Evolutionary conservation across 257 asterid species (phyloP), one percentile per base, ranked within the genome.

Genomic region (Cruciata laevipes): DNA sequence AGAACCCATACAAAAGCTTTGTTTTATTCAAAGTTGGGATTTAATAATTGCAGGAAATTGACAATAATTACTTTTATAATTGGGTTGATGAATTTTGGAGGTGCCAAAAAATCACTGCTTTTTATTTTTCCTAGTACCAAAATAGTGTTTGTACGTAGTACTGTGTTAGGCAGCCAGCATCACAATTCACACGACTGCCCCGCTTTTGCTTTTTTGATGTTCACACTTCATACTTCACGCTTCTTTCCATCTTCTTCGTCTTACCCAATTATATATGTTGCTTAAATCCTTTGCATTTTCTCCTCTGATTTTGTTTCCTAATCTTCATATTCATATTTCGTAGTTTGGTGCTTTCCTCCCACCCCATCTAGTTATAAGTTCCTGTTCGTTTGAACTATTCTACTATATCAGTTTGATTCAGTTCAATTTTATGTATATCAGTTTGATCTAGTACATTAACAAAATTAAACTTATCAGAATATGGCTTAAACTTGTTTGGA

Each of bases 201-300:
- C 53, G 55, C 53, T 53, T 72, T 65, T 47, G 71, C 66, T 58
- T 67, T 71, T 60, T 27, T 53, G 60, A 35, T 70, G 81, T 80
- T 74, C 78, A 38, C 75, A 62, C 65, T 71, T 58, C 60, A 33
- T 21, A 8, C 30, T 18, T n/a, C 64, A 61, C 66, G 21, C 30
- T 33, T 62, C 64, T 30, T 23, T 47, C 64, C 6, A 12, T 47
- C 55, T 16, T 47, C 51, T 42, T 42, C 51, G 12, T 47, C 55
- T 47, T 14, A 47, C 55, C 55, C 55, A 47, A 47, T 14, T 31
- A 16, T 61, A 61, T 18, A 5, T 40, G 7, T 35, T 35, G 6
- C 44, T 25, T 8, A 59, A 11, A 30, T 31, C 64, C 5, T 27
- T 11, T 59, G 3, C 10, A 31, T 61, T 31, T 61, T 32, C 25